Percentiles rank a stretch among this genome's conserved stretches.
phyloP scores from a whole-genome alignment of 179 eudicot genomes.

The Sideroxylon spinosum region DNA sequence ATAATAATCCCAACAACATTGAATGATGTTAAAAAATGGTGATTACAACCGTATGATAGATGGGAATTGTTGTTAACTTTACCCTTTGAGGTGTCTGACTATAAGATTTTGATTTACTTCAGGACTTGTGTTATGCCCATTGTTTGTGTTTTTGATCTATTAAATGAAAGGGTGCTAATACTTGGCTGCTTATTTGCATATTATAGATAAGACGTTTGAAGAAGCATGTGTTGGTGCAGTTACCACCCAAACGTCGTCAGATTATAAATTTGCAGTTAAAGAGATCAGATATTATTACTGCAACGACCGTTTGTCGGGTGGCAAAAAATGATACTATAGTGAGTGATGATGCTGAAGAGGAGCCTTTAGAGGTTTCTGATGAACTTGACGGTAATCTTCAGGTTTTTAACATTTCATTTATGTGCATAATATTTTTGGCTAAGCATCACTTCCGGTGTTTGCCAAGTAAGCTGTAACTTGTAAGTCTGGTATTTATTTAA shows the following conservation, averaged over 20 bases:
- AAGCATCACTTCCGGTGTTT: not conserved
- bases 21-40: not conserved
- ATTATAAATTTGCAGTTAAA: slow-evolving; percentile 62
- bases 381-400: slow-evolving; percentile 39
- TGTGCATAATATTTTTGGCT: not conserved
- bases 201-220: slow-evolving; percentile 90
- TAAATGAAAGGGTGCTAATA: not conserved
- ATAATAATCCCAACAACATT: not conserved
- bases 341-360: slow-evolving; percentile 31
- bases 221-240: slow-evolving; percentile 76
- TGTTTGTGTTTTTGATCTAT: not conserved
- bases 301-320: slow-evolving; percentile 37
- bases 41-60: not conserved
- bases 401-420: slow-evolving; percentile 1
- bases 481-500: not conserved
- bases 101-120: not conserved
- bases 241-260: slow-evolving; percentile 93
- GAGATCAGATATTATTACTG: slow-evolving; percentile 62
- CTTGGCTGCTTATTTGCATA: slow-evolving; percentile 16
- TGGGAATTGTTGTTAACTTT: not conserved
- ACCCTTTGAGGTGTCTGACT: not conserved
- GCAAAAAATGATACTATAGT: slow-evolving; percentile 29
- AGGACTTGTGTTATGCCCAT: not conserved
- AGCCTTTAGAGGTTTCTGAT: slow-evolving; percentile 31
- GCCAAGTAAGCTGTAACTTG: not conserved